Evolutionary conservation across 2,329 filamentous ascomycete genomes (phyloP), one percentile per base, ranked within the genome.

Genomic region (Sporothrix dimorphospora): DNA sequence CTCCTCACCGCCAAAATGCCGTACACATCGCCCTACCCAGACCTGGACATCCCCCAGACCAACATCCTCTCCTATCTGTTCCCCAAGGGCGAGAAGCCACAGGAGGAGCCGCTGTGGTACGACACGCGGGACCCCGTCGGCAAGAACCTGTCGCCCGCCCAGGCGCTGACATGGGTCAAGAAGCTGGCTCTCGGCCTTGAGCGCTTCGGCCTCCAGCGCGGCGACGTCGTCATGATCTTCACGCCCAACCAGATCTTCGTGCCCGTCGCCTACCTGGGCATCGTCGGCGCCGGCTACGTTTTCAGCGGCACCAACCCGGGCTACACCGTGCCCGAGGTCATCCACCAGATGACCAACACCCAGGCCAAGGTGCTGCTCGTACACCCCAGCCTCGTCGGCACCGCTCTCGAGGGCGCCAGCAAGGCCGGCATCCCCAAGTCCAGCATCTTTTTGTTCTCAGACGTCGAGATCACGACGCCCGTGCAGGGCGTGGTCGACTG

Each of bases 201-300:
- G 61, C 85, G 86, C 70, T 85, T 87, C n/a, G 93, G 92, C 1
- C 81, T 95, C 21, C 81, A 88, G 72, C 82, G 83, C 0, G 91
- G 91, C 12, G 92, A 94, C 75, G 88, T 91, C 3, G 88, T 95
- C 3, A 81, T 94, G 61, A 82, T 94, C 40, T 94, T 91, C 81
- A 90, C 91, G 0, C 87, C 89, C n/a, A 95, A 94, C 80, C 90
- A 88, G 74, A 80, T 95, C n/a, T 93, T 91, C 81, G 93, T 91
- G 78, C 91, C 92, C 0, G 84, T 88, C 0, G 83, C 92, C 0
- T 88, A 94, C 70, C 85, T 93, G 81, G 92, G 92, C 19, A 85
- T 91, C 27, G 84, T 93, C 71, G 93, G 93, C 87, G 91, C 92
- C 0, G 91, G 92, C 3, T 91, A 91, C 1, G 83, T 94, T 69